Percentiles rank a stretch among this genome's conserved stretches.
These are phyloP conservation scores for Petunia axillaris DNA, from an alignment of 257 asterid genomes.

Conservation along the genomic window DNA sequence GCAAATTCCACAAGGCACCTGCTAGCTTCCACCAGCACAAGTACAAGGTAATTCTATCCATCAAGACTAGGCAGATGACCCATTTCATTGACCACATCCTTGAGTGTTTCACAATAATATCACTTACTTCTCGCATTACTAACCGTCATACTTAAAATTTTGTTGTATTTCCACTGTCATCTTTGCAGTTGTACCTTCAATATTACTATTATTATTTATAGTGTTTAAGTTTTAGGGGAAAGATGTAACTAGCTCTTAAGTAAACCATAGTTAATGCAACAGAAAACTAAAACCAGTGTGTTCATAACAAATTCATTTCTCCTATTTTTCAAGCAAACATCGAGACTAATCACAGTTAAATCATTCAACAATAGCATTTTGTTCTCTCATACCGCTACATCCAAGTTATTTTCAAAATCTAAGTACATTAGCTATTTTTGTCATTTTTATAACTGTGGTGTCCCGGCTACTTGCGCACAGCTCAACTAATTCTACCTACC, in stretches of 20 bases:
- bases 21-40: too few species aligned
- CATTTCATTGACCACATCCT: too few species aligned
- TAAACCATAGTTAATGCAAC: background rate
- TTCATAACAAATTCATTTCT: background rate
- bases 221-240: background rate
- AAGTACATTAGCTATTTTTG: background rate
- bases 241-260: background rate
- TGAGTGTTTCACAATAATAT: background rate
- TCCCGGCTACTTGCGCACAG: too few species aligned
- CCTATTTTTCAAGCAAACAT: background rate
- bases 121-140: background rate
- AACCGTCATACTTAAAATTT: background rate
- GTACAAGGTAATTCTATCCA: too few species aligned
- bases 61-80: too few species aligned
- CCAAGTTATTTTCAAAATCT: background rate
- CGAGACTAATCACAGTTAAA: background rate
- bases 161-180: background rate
- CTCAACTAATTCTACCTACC: too few species aligned
- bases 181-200: background rate
- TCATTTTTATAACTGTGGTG: too few species aligned
- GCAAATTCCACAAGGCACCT: too few species aligned
- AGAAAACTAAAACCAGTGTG: background rate
- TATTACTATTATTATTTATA: background rate
- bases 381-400: background rate
- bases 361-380: background rate